These are phyloP conservation scores for Cyberlindnera saturnus DNA, from an alignment of 805 yeast species.

Conservation along the genomic window DNA sequence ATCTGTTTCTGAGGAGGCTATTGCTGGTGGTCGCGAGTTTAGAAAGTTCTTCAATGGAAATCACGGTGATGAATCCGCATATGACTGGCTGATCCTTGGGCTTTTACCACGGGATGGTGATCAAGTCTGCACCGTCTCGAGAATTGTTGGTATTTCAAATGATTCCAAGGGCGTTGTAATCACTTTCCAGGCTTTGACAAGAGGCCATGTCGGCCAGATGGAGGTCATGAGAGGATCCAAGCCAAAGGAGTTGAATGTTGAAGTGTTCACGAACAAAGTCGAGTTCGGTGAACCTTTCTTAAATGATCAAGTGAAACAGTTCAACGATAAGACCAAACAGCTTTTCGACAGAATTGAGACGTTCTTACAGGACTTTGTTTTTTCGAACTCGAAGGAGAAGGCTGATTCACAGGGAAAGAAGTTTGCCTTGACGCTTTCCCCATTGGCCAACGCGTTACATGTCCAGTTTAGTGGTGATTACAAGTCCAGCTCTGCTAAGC, in stretches of 20 bases:
- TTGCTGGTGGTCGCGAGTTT: constrained; percentile 14
- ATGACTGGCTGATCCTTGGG: constrained; percentile 23
- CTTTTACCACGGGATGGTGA: constrained; percentile 23
- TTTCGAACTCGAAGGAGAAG: constrained; percentile 24
- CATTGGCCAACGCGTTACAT: constrained; percentile 53
- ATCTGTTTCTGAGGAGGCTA: constrained; percentile 8
- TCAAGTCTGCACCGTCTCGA: constrained; percentile 30
- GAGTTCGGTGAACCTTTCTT: constrained; percentile 9
- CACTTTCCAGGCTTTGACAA: constrained; percentile 42
- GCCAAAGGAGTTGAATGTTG: constrained; percentile 11
- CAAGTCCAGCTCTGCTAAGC: constrained; percentile 35
- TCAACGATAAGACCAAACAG: constrained; percentile 3
- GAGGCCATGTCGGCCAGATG: constrained; percentile 31
- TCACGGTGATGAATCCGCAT: constrained; percentile 14
- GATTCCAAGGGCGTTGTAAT: constrained; percentile 36
- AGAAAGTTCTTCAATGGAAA: constrained; percentile 19
- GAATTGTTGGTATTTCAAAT: constrained; percentile 41
- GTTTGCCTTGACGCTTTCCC: constrained; percentile 45
- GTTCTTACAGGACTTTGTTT: constrained; percentile 31
- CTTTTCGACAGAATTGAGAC: constrained; percentile 25
- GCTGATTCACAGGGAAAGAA: constrained; percentile 14
- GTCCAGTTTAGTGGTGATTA: constrained; percentile 48
- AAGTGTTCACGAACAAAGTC: constrained; percentile 14
- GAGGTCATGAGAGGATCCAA: constrained; percentile 14
- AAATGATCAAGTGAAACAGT: constrained; percentile 8